Conservation (phyloP, 2,329 filamentous ascomycete genomes). For the Orbilia oligospora region DNA sequence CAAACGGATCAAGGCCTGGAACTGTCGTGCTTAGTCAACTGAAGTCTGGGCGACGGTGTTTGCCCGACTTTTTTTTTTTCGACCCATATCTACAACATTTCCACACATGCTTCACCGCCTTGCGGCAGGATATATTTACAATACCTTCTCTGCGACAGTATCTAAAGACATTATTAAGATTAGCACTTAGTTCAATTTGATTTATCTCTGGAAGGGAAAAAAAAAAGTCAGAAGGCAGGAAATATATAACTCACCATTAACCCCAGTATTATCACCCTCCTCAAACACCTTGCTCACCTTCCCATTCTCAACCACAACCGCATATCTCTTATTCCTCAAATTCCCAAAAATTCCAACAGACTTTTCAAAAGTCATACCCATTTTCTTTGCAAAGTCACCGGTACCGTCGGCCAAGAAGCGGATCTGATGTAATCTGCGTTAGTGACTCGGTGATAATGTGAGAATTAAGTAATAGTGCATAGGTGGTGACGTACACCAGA, state of each 20-base stretch:
- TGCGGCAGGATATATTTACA: conserved; percentile 11
- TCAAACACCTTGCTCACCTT: conserved; percentile 62
- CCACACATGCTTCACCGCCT: background rate
- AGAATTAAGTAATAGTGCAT: background rate
- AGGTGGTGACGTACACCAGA: conserved; percentile 44
- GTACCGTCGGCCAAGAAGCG: conserved; percentile 63
- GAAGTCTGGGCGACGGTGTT: conserved; percentile 11
- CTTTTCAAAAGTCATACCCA: conserved; percentile 63
- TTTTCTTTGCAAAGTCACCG: conserved; percentile 62
- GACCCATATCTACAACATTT: conserved; percentile 14
- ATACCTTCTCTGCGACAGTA: conserved; percentile 51
- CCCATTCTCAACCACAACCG: conserved; percentile 63
- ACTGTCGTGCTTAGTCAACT: conserved; percentile 39
- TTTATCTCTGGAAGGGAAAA: background rate
- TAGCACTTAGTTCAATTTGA: background rate
- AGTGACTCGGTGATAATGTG: conserved; percentile 23
- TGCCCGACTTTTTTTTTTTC: conserved; percentile 18
- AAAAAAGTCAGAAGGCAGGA: background rate
- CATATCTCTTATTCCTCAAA: conserved; percentile 63
- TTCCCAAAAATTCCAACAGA: conserved; percentile 63
- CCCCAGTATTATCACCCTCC: conserved; percentile 64
- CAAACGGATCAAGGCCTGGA: conserved; percentile 16
- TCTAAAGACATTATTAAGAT: conserved; percentile 13
- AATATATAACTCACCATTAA: conserved; percentile 61
- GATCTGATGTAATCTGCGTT: conserved; percentile 37